A percentile compares a stretch with the other conserved stretches of the same genome.
Evolutionary conservation across 306 rosid genomes (phyloP).

Genomic region (Elaeagnus macrophylla): DNA sequence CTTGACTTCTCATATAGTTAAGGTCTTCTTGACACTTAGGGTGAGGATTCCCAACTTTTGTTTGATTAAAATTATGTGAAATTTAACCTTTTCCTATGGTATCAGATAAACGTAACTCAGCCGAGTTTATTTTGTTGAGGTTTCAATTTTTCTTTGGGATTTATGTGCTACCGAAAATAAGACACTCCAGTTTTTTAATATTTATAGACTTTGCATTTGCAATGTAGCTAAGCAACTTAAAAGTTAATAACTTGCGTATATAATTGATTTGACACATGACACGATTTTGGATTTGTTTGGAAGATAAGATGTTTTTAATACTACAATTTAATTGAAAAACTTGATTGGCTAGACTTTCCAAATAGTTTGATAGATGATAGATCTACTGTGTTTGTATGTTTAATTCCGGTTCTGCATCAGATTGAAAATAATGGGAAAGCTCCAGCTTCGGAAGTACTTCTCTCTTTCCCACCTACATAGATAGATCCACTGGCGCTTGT

Average conservation of each 20-base stretch:
- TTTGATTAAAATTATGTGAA: not conserved
- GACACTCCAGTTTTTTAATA: too few relatives aligned
- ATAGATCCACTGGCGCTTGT: conserved; percentile 58
- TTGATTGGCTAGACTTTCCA: not conserved
- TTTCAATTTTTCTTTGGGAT: too few relatives aligned
- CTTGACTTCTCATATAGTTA: conserved; percentile 68
- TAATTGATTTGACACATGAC: too few relatives aligned
- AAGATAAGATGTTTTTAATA: not conserved
- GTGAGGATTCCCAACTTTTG: conserved; percentile 29
- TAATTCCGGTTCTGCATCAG: conserved; percentile 35
- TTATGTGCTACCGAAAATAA: too few relatives aligned
- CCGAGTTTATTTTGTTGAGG: too few relatives aligned
- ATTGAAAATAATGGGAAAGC: conserved; percentile 67
- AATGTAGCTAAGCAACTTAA: too few relatives aligned
- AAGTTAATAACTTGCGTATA: too few relatives aligned
- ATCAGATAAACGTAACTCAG: too few relatives aligned
- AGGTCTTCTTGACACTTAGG: conserved; percentile 85
- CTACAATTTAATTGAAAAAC: not conserved
- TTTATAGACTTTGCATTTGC: too few relatives aligned
- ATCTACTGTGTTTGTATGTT: conserved; percentile 6
- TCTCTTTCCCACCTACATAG: conserved; percentile 76
- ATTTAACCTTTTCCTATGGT: not conserved
- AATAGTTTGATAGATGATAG: not conserved
- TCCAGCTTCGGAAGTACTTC: conserved; percentile 63
- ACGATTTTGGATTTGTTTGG: not conserved